Evolutionary conservation across 352 stramenopile species (phyloP).

Genomic region (Phytophthora pluvialis): DNA sequence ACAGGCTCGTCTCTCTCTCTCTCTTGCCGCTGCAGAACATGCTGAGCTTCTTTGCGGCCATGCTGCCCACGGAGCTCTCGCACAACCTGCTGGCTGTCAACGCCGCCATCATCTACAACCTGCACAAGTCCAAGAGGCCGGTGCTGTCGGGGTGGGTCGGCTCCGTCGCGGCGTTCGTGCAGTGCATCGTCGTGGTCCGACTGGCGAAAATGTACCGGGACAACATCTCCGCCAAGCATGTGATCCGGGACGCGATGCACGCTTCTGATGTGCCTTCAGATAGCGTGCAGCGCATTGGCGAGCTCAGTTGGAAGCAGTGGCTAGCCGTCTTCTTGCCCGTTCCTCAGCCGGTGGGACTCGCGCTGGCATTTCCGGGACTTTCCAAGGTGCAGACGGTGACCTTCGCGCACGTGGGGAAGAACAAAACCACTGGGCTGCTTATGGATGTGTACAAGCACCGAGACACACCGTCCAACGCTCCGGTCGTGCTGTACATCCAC

Average conservation of each 20-base stretch:
- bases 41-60: conserved; percentile 61
- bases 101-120: conserved; percentile 47
- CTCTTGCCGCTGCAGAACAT: conserved; percentile 38
- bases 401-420: conserved; percentile 71
- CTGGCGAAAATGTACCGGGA: conserved; percentile 49
- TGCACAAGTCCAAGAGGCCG: conserved; percentile 47
- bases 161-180: conserved; percentile 49
- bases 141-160: conserved; percentile 59
- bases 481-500: conserved; percentile 80
- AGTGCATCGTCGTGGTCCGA: conserved; percentile 53
- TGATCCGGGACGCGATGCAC: conserved; percentile 51
- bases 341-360: conserved; percentile 58
- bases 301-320: conserved; percentile 59
- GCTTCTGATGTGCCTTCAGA: conserved; percentile 39
- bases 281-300: conserved; percentile 46
- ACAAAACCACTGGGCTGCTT: conserved; percentile 56
- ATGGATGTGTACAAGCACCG: conserved; percentile 82
- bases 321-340: conserved; percentile 63
- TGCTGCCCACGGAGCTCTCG: conserved; percentile 66
- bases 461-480: conserved; percentile 57
- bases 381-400: conserved; percentile 57
- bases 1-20: neutral
- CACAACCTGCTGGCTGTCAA: conserved; percentile 65
- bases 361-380: conserved; percentile 59
- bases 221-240: conserved; percentile 55